These are phyloP conservation scores for Colletotrichum coccodes DNA, from an alignment of 2,329 filamentous ascomycete genomes.

Conservation along the genomic window DNA sequence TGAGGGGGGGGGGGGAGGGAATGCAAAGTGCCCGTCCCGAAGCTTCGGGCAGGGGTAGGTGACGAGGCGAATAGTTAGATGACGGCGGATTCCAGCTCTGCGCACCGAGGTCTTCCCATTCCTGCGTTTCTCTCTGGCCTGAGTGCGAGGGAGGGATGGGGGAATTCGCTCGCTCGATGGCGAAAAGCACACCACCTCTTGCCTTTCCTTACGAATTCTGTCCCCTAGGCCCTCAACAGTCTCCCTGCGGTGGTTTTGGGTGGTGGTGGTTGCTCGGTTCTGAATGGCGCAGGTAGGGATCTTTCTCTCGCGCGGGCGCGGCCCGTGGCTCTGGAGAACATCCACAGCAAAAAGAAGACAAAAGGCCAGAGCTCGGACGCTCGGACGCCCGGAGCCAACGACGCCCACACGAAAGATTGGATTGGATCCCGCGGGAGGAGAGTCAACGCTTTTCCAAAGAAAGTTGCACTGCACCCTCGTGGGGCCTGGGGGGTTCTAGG, in stretches of 20 bases:
- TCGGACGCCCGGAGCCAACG: not conserved
- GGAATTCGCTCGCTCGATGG: not conserved
- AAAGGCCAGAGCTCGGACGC: not conserved
- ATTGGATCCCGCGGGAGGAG: not conserved
- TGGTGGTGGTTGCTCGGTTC: not conserved
- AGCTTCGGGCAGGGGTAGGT: not conserved
- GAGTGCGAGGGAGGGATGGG: not conserved
- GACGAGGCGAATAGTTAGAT: not conserved
- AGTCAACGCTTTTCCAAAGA: not conserved
- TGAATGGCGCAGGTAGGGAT: not conserved
- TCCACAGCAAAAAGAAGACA: not conserved
- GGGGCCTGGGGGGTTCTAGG: not conserved
- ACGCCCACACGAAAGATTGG: not conserved
- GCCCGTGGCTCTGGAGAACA: not conserved
- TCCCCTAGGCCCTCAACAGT: not conserved
- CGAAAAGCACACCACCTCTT: not conserved
- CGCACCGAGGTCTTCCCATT: not conserved
- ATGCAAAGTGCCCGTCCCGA: not conserved
- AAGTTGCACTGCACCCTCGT: not conserved
- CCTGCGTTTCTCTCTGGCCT: not conserved
- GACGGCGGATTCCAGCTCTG: not conserved
- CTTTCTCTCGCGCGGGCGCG: not conserved
- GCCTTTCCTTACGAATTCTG: not conserved
- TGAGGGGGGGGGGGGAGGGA: not conserved
- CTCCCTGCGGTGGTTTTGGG: conserved; percentile 5